phyloP scores from a whole-genome alignment of 139 green algal genomes.

The Picochlorum sp. region DNA sequence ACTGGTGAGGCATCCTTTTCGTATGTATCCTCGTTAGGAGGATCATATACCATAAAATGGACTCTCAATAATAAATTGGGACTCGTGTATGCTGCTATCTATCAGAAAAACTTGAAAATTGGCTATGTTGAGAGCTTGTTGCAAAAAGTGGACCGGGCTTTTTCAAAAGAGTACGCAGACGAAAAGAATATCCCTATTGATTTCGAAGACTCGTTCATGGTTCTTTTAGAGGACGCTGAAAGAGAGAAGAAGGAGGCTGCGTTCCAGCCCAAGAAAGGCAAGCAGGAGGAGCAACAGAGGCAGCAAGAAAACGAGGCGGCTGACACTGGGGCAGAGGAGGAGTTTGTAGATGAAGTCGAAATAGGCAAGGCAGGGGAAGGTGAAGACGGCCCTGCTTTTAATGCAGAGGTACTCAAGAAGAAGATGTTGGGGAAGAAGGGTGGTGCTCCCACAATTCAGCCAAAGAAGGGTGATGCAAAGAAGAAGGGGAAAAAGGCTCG shows the following conservation, averaged over 20 bases:
- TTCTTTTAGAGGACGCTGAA: too few species aligned
- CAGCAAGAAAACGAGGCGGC: too few species aligned
- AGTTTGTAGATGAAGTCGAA: neutral
- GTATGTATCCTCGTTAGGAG: constrained; percentile 57
- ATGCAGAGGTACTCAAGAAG: constrained; percentile 2
- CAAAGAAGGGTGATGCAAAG: neutral
- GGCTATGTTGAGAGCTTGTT: constrained; percentile 85
- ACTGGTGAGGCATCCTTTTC: constrained; percentile 64
- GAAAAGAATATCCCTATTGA: too few species aligned
- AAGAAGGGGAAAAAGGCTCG: constrained; percentile 25
- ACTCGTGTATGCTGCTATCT: constrained; percentile 94
- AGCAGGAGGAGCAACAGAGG: too few species aligned
- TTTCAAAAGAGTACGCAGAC: neutral
- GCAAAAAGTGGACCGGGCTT: constrained; percentile 52
- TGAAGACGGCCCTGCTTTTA: neutral
- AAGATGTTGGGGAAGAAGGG: constrained; percentile 12
- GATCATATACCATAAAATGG: constrained; percentile 87
- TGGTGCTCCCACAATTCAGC: constrained; percentile 1
- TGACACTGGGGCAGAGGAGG: neutral
- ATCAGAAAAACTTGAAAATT: constrained; percentile 83
- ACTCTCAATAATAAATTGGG: constrained; percentile 89
- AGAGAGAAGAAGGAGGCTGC: too few species aligned
- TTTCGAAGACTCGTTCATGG: too few species aligned
- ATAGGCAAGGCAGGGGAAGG: too few species aligned
- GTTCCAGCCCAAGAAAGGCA: too few species aligned